Base-by-base conservation (phyloP, 2,329 filamentous ascomycete species). In the Alternaria triticimaculans region DNA sequence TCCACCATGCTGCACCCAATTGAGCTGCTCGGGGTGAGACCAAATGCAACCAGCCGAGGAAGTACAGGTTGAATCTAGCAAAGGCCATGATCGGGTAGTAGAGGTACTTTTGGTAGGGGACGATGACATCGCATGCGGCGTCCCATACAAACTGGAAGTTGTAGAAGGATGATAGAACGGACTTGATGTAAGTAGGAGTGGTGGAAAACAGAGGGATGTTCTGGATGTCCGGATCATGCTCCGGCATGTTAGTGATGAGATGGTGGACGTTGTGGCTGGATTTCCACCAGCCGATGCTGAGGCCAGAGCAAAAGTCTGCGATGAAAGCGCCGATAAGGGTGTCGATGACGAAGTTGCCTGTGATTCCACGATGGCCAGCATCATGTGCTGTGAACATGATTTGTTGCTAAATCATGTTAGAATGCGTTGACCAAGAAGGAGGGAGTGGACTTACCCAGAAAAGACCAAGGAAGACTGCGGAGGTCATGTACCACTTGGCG, bases 121-220 rank as follows among this genome's bases (percentile, higher is more conserved):
- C 82, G 14, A 93, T 78, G 65, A 92, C 78, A 75, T 89, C 90
- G 20, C 92, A 91, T n/a, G 88, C 85, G 7, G 85, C 85, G 76
- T 97, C 93, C 78, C 92, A 96, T 61, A 86, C 78, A 89, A 97
- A 93, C 60, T 93, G 81, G 55, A 88, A 89, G 58, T 94, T 90
- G 80, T 97, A 96, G 81, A 94, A 97, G 5, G 92, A 92, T 18
- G 92, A 96, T 33, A 87, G 86, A 51, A 97, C 83, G 62, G 84
- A 90, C 43, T 85, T 85, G 57, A 97, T 87, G 73, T 96, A 91
- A 23, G 93, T 89, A 72, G 96, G 93, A 3, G 92, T 94, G 28
- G 96, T 88, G 63, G 93, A 93, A 78, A 97, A 93, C 78, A 97
- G 90, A 4, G 94, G 94, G 80, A 97, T 88, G 78, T 97, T 82